These are phyloP conservation scores for Pichia phayaonensis DNA, from an alignment of 805 yeast species.

Conservation along the genomic window DNA sequence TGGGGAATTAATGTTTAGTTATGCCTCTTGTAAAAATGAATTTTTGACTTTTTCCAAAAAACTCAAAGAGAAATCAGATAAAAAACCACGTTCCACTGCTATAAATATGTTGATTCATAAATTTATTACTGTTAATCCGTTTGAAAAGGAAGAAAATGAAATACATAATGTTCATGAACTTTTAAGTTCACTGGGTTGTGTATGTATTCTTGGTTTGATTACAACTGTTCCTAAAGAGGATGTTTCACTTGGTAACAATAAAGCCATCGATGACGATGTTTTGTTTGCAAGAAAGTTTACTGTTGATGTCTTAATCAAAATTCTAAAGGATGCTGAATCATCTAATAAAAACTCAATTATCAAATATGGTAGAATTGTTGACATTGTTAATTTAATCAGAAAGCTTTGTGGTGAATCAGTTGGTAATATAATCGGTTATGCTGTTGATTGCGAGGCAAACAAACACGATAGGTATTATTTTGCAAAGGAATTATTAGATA, in stretches of 20 bases:
- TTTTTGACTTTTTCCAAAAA: conserved; percentile 72
- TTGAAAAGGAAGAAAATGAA: conserved; percentile 27
- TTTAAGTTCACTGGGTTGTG: conserved; percentile 54
- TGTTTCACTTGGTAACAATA: conserved; percentile 36
- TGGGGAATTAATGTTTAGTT: conserved; percentile 68
- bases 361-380: conserved; percentile 48
- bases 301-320: conserved; percentile 58
- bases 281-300: conserved; percentile 66
- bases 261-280: conserved; percentile 59
- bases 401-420: conserved; percentile 37
- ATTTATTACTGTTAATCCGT: conserved; percentile 50
- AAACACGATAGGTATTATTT: conserved; percentile 57
- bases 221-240: conserved; percentile 50
- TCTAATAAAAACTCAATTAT: conserved; percentile 31
- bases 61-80: conserved; percentile 26
- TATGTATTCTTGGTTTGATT: conserved; percentile 54
- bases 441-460: conserved; percentile 39
- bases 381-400: conserved; percentile 42
- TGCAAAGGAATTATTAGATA: conserved; percentile 61
- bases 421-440: conserved; percentile 26
- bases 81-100: conserved; percentile 70
- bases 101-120: conserved; percentile 72
- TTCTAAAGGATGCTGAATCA: conserved; percentile 43
- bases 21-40: conserved; percentile 74
- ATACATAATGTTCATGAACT: conserved; percentile 44